Conservation (phyloP, 352 stramenopile species). For the Phytopythium sindhum region DNA sequence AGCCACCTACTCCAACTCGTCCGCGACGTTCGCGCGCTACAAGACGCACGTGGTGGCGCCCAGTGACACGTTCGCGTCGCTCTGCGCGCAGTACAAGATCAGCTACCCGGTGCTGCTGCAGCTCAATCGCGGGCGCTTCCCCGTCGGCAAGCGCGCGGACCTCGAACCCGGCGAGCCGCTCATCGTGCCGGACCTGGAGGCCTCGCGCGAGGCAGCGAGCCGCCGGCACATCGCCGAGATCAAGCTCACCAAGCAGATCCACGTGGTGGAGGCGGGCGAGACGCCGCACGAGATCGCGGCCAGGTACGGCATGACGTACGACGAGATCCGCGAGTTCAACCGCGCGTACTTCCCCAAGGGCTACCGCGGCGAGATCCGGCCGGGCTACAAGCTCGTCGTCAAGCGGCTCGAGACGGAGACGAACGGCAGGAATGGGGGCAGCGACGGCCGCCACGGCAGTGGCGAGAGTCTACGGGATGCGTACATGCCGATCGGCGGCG, state of each 20-base stretch:
- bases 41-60: conserved; percentile 54
- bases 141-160: conserved; percentile 55
- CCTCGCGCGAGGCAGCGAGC: conserved; percentile 42
- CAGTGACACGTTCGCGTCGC: conserved; percentile 68
- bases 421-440: conserved; percentile 11
- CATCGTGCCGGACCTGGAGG: conserved; percentile 73
- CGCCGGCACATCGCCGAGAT: conserved; percentile 75
- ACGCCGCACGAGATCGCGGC: conserved; percentile 63
- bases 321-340: conserved; percentile 84
- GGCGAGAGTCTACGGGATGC: conserved; percentile 14
- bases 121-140: conserved; percentile 75
- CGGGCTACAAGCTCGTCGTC: conserved; percentile 80
- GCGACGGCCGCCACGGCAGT: conserved; percentile 25
- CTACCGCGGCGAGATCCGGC: conserved; percentile 74
- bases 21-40: conserved; percentile 57
- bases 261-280: conserved; percentile 68
- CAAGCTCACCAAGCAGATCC: conserved; percentile 86
- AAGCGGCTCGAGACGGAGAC: conserved; percentile 36
- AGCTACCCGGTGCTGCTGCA: conserved; percentile 71
- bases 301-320: conserved; percentile 76
- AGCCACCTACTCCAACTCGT: conserved; percentile 31
- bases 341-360: conserved; percentile 85
- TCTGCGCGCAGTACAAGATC: conserved; percentile 62
- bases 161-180: conserved; percentile 56
- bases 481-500: conserved; percentile 8